Conservation (phyloP, 2,329 filamentous ascomycete species). For the Xylariales sp. region DNA sequence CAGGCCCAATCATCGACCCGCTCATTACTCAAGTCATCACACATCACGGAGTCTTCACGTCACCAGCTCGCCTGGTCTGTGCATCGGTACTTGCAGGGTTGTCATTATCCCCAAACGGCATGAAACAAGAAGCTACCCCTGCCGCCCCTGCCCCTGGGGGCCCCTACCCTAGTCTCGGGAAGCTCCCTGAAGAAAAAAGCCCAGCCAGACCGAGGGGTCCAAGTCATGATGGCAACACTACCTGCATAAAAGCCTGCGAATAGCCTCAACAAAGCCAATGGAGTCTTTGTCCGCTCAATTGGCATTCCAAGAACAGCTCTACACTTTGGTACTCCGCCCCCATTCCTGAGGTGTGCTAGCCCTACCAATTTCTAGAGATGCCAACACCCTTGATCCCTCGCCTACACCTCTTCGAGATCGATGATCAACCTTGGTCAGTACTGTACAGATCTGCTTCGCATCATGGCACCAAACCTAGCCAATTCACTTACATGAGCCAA, state of each 20-base stretch:
- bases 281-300: background rate
- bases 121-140: background rate
- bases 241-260: background rate
- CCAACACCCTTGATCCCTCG: slow-evolving; percentile 51
- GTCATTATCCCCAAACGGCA: background rate
- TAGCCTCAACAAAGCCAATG: background rate
- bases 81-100: background rate
- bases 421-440: slow-evolving; percentile 59
- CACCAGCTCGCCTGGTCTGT: background rate
- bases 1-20: too few species aligned
- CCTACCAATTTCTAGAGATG: too few species aligned
- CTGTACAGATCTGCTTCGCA: too few species aligned
- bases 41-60: too few species aligned
- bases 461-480: too few species aligned
- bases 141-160: too few species aligned
- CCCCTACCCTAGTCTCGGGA: too few species aligned
- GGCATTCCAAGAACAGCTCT: too few species aligned
- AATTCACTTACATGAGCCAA: too few species aligned
- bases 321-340: too few species aligned
- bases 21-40: too few species aligned
- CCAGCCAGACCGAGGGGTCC: background rate
- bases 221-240: background rate
- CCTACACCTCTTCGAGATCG: slow-evolving; percentile 63
- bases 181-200: background rate
- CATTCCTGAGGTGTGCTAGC: too few species aligned